phyloP scores from a whole-genome alignment of 306 rosid genomes.

The Prunus dulcis region DNA sequence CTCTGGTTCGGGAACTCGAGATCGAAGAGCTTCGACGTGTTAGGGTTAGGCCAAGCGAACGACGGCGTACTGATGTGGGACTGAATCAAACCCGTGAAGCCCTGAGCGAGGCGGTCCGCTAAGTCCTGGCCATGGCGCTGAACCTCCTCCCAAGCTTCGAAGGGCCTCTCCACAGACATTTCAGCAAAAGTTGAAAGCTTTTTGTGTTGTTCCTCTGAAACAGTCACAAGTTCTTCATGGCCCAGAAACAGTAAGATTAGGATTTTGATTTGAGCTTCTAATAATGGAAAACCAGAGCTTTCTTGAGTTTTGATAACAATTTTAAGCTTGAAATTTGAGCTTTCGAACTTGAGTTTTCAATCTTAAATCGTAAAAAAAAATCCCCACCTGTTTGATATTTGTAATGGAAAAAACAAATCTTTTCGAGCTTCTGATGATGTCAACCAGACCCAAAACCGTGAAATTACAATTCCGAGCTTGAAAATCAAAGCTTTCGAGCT shows the following conservation, averaged over 20 bases:
- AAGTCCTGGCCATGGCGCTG: constrained; percentile 95
- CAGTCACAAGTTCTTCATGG: constrained; percentile 29
- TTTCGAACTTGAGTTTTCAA: neutral
- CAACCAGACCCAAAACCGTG: neutral
- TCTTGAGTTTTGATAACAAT: neutral
- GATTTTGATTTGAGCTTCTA: constrained; percentile 2
- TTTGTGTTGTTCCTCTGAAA: constrained; percentile 1
- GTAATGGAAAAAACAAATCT: too few species aligned
- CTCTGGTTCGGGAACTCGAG: constrained; percentile 66
- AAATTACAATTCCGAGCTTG: neutral
- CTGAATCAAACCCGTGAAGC: constrained; percentile 80
- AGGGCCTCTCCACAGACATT: constrained; percentile 88
- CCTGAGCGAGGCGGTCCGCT: constrained; percentile 93
- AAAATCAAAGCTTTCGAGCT: neutral
- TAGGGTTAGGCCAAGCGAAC: constrained; percentile 77
- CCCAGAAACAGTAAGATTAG: neutral
- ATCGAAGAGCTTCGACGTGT: constrained; percentile 70
- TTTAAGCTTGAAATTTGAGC: neutral
- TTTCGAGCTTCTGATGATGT: too few species aligned
- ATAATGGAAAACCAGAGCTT: neutral
- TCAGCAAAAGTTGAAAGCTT: constrained; percentile 4
- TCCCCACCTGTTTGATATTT: too few species aligned
- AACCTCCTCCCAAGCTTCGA: constrained; percentile 98
- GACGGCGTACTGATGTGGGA: constrained; percentile 75
- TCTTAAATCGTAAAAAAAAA: neutral